These are phyloP conservation scores for Mucor indicus DNA, from an alignment of 371 early-diverging fungal species.

Conservation along the genomic window DNA sequence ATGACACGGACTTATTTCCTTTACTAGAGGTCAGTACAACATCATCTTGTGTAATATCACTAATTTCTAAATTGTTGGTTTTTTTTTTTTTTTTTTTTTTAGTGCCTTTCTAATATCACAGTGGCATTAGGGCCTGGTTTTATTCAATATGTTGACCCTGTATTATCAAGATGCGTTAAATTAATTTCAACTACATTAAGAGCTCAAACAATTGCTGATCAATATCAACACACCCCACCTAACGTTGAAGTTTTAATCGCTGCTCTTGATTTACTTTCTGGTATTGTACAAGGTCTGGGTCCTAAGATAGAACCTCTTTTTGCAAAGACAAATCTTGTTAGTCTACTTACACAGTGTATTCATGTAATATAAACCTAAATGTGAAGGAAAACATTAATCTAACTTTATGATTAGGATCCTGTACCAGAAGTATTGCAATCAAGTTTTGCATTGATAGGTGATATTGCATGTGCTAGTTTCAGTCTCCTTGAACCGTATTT, in stretches of 20 bases:
- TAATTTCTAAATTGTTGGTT: too few relatives aligned
- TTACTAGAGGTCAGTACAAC: constrained; percentile 76
- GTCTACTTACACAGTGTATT: constrained; percentile 67
- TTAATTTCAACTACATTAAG: constrained; percentile 66
- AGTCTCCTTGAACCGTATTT: constrained; percentile 7
- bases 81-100: background rate
- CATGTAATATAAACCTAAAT: constrained; percentile 37
- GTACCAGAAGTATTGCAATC: constrained; percentile 87
- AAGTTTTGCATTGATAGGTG: constrained; percentile 92
- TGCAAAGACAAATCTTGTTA: constrained; percentile 57
- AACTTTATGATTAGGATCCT: constrained; percentile 50
- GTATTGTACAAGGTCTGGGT: constrained; percentile 82
- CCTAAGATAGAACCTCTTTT: constrained; percentile 63
- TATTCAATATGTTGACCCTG: constrained; percentile 67
- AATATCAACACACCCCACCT: constrained; percentile 58
- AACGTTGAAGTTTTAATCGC: constrained; percentile 88
- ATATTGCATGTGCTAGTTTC: constrained; percentile 83
- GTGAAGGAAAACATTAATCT: background rate
- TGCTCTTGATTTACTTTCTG: constrained; percentile 82
- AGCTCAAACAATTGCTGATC: constrained; percentile 48
- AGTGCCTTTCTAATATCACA: constrained; percentile 81
- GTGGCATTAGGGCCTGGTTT: constrained; percentile 80
- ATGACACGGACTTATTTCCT: constrained; percentile 84
- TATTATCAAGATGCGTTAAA: constrained; percentile 75
- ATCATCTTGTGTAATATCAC: too few relatives aligned